phyloP scores from a whole-genome alignment of 768 basidiomycete genomes.

The Termitomyces sp. region DNA sequence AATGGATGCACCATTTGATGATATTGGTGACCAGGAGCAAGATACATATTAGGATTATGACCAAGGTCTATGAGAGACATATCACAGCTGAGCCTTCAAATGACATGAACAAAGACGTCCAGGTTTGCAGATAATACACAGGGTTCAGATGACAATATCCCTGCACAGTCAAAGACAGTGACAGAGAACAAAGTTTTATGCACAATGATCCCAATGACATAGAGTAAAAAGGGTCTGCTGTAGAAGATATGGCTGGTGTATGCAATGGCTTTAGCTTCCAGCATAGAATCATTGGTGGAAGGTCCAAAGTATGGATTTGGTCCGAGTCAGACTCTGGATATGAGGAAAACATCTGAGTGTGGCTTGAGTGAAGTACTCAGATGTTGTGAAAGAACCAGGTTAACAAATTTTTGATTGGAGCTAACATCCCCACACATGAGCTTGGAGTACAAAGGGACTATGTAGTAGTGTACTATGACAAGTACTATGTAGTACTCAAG shows the following conservation, averaged over 20 bases:
- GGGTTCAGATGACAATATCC: background rate
- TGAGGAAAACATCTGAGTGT: too few species aligned
- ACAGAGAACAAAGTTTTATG: background rate
- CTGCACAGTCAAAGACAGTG: background rate
- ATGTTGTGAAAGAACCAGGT: too few species aligned
- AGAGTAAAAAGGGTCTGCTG: background rate
- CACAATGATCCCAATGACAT: background rate
- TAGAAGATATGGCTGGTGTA: background rate
- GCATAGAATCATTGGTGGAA: background rate
- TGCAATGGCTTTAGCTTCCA: background rate
- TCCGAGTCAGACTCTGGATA: too few species aligned
- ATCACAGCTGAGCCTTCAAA: background rate
- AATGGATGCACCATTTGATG: background rate
- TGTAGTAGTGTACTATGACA: too few species aligned
- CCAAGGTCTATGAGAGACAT: background rate
- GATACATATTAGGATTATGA: background rate
- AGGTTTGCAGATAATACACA: background rate
- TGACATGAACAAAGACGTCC: background rate
- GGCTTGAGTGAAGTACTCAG: too few species aligned
- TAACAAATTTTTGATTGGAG: too few species aligned
- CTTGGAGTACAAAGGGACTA: too few species aligned
- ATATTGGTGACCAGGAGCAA: background rate
- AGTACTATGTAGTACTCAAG: too few species aligned
- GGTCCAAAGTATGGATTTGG: background rate
- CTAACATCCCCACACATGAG: too few species aligned